Percentiles rank a stretch among this genome's conserved stretches.
Conservation (phyloP, 192 early-diverging fungal genomes). For the Mortierella alpina region DNA sequence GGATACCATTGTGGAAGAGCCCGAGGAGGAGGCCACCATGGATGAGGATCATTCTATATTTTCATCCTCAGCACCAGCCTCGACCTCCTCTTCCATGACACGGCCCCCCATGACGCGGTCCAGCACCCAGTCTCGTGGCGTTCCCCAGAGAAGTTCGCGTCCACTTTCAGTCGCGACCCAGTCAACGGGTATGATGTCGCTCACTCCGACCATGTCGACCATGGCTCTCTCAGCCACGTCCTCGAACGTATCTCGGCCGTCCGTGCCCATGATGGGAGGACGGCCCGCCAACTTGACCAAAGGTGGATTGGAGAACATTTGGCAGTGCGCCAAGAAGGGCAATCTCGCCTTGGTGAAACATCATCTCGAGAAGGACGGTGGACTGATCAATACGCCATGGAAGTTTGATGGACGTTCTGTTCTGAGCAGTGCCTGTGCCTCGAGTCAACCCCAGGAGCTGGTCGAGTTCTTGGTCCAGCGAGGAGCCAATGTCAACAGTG, state of each 20-base stretch:
- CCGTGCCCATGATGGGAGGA: background rate
- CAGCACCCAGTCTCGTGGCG: background rate
- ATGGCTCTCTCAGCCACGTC: slow-evolving; percentile 42
- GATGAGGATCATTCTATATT: background rate
- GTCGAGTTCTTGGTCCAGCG: slow-evolving; percentile 45
- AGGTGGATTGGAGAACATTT: slow-evolving; percentile 47
- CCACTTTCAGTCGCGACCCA: slow-evolving; percentile 30
- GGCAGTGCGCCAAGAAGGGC: slow-evolving; percentile 50
- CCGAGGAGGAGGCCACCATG: background rate
- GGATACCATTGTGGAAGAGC: slow-evolving; percentile 17
- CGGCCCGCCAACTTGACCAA: slow-evolving; percentile 12
- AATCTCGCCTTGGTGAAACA: slow-evolving; percentile 19
- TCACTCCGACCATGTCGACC: slow-evolving; percentile 47
- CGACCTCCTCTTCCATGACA: background rate
- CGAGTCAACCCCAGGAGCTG: slow-evolving; percentile 37
- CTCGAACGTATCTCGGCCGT: slow-evolving; percentile 19
- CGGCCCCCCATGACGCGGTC: background rate
- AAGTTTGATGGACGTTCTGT: slow-evolving; percentile 51
- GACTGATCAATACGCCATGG: slow-evolving; percentile 38
- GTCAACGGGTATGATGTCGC: slow-evolving; percentile 43
- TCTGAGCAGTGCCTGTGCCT: slow-evolving; percentile 48
- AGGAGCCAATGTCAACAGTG: slow-evolving; percentile 47
- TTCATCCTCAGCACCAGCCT: slow-evolving; percentile 5
- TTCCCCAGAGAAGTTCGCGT: background rate
- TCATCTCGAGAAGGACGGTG: slow-evolving; percentile 35